phyloP scores from a whole-genome alignment of 768 basidiomycete genomes.

The Leccinellum luteum region DNA sequence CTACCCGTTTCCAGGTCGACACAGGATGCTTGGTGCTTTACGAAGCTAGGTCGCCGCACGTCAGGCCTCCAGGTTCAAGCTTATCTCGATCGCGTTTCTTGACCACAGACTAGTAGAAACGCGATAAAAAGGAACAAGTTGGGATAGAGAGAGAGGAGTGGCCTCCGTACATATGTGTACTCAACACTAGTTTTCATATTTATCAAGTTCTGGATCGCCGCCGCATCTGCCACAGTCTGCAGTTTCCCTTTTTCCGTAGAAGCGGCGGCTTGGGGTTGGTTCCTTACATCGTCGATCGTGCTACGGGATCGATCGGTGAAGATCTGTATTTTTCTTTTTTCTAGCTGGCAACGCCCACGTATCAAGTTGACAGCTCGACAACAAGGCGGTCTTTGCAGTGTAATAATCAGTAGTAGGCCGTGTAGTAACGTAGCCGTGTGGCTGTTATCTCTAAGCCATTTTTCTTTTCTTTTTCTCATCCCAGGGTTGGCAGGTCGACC shows the following conservation, averaged over 20 bases:
- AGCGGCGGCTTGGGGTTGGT: neutral
- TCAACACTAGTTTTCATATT: slow-evolving; percentile 17
- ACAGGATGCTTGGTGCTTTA: slow-evolving; percentile 3
- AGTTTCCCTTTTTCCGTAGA: neutral
- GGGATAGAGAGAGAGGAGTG: neutral
- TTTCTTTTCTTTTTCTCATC: neutral
- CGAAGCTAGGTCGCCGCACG: neutral
- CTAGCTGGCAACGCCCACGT: neutral
- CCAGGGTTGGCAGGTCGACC: neutral
- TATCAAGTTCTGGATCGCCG: slow-evolving; percentile 8
- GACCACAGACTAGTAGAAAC: slow-evolving; percentile 6
- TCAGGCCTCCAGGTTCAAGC: neutral
- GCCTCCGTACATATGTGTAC: slow-evolving; percentile 20
- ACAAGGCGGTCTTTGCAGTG: neutral
- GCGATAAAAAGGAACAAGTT: slow-evolving; percentile 3
- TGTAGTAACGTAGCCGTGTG: neutral
- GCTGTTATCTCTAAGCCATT: neutral
- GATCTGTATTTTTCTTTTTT: neutral
- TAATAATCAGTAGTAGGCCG: neutral
- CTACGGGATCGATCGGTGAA: slow-evolving; percentile 10
- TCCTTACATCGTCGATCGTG: neutral
- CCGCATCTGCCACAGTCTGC: slow-evolving; percentile 5
- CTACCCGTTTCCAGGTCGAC: slow-evolving; percentile 12
- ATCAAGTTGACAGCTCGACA: neutral
- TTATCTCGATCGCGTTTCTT: neutral